These are phyloP conservation scores for Sesbania bispinosa DNA, from an alignment of 306 rosid species.

Conservation along the genomic window DNA sequence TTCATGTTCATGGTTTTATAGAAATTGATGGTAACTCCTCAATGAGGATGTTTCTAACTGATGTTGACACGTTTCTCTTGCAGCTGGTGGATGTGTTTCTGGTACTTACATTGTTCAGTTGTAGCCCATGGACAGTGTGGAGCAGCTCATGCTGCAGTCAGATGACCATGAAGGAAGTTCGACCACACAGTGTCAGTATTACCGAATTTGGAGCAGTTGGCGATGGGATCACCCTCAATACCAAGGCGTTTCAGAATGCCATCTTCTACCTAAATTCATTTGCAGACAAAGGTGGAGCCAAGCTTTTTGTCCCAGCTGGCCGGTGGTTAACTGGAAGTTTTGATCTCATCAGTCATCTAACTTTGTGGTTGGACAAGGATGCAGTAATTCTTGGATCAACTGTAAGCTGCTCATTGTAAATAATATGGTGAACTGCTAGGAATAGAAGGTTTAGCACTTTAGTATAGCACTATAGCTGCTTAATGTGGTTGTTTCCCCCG, in stretches of 20 bases:
- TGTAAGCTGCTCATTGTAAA: constrained; percentile 34
- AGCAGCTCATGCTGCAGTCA: constrained; percentile 55
- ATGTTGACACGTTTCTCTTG: constrained; percentile 23
- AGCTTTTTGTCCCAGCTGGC: constrained; percentile 79
- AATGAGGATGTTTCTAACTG: constrained; percentile 6
- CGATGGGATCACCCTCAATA: constrained; percentile 74
- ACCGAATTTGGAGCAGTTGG: constrained; percentile 81
- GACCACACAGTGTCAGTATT: constrained; percentile 71
- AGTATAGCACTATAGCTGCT: too few relatives aligned
- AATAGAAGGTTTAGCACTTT: background rate
- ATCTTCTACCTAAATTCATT: constrained; percentile 72
- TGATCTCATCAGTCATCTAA: constrained; percentile 69
- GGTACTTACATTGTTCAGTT: constrained; percentile 47
- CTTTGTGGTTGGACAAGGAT: constrained; percentile 60
- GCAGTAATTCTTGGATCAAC: constrained; percentile 69
- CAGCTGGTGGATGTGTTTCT: constrained; percentile 63
- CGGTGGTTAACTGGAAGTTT: constrained; percentile 84
- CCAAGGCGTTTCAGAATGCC: constrained; percentile 73
- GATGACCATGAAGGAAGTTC: constrained; percentile 29
- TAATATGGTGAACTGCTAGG: background rate
- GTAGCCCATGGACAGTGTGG: constrained; percentile 50
- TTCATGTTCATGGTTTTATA: background rate
- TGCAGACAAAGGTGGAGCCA: constrained; percentile 75
- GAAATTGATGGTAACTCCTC: background rate
- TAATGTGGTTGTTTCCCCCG: background rate